Percentiles rank a stretch among this genome's conserved stretches.
These are phyloP conservation scores for Camelina hispida DNA, from an alignment of 345 rosid species.

Conservation along the genomic window DNA sequence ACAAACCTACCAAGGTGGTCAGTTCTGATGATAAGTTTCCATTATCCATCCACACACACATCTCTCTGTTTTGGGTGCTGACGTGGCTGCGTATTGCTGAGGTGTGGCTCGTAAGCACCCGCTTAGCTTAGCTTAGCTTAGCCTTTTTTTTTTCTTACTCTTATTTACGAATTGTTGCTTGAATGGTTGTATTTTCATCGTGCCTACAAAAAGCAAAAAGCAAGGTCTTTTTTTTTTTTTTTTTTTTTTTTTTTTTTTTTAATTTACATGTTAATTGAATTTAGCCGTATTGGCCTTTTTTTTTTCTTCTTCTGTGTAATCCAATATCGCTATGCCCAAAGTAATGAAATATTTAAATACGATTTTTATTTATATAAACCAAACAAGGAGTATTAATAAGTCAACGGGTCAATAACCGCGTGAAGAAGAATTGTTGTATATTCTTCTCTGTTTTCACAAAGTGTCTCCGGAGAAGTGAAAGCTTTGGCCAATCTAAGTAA, in stretches of 20 bases:
- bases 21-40: constrained; percentile 46
- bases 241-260: not conserved
- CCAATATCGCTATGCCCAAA: not conserved
- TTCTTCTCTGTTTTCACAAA: constrained; percentile 36
- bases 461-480: not conserved
- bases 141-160: not conserved
- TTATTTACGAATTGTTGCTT: constrained; percentile 19
- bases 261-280: not conserved
- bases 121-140: constrained; percentile 49
- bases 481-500: constrained; percentile 9
- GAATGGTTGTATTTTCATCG: constrained; percentile 29
- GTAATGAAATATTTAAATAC: not conserved
- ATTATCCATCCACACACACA: not conserved
- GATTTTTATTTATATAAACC: not conserved
- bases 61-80: constrained; percentile 36
- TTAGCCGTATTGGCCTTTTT: constrained; percentile 19
- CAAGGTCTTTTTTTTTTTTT: not conserved
- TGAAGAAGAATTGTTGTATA: constrained; percentile 20
- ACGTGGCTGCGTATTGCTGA: constrained; percentile 60
- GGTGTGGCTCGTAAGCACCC: constrained; percentile 83
- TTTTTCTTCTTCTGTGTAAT: constrained; percentile 4
- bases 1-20: constrained; percentile 77
- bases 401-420: constrained; percentile 30
- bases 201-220: constrained; percentile 24
- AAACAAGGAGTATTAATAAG: not conserved